These are phyloP conservation scores for Saccharomycopsis hybrid DNA, from an alignment of 1,139 yeast genomes.

Conservation along the genomic window DNA sequence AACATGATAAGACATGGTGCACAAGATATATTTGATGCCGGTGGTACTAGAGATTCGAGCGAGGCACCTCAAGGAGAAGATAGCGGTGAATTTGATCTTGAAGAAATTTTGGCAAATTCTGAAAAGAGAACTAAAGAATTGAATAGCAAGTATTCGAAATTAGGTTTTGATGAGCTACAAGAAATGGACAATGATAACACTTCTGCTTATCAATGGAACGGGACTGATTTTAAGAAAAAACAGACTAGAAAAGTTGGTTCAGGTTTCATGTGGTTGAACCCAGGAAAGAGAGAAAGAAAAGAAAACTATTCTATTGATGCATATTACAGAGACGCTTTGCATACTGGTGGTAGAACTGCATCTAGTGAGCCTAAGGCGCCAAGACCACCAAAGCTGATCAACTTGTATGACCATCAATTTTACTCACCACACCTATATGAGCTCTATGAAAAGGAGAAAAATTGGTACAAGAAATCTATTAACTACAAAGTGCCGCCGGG, in stretches of 20 bases:
- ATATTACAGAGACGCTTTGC: constrained; percentile 71
- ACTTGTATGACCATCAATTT: constrained; percentile 69
- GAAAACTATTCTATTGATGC: constrained; percentile 74
- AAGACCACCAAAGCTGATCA: constrained; percentile 62
- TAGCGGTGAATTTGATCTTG: constrained; percentile 55
- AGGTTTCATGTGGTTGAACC: constrained; percentile 55
- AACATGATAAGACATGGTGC: constrained; percentile 84
- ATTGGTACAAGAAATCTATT: constrained; percentile 47
- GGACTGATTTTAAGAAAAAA: constrained; percentile 68
- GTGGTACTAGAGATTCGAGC: neutral
- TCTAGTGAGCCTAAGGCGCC: constrained; percentile 39
- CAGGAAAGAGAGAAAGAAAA: constrained; percentile 72
- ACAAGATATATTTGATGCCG: constrained; percentile 46
- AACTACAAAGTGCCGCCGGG: constrained; percentile 45
- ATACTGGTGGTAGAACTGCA: constrained; percentile 53
- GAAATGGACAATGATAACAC: constrained; percentile 49
- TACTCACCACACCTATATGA: constrained; percentile 56
- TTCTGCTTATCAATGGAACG: constrained; percentile 83
- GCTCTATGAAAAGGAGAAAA: constrained; percentile 60
- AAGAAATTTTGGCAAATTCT: constrained; percentile 51
- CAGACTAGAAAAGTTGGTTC: constrained; percentile 34
- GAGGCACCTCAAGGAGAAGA: constrained; percentile 20
- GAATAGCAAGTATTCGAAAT: constrained; percentile 54
- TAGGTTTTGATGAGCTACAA: constrained; percentile 71
- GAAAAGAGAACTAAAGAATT: constrained; percentile 58